phyloP scores from a whole-genome alignment of 139 green algal species.

The Yamagishiella unicocca region DNA sequence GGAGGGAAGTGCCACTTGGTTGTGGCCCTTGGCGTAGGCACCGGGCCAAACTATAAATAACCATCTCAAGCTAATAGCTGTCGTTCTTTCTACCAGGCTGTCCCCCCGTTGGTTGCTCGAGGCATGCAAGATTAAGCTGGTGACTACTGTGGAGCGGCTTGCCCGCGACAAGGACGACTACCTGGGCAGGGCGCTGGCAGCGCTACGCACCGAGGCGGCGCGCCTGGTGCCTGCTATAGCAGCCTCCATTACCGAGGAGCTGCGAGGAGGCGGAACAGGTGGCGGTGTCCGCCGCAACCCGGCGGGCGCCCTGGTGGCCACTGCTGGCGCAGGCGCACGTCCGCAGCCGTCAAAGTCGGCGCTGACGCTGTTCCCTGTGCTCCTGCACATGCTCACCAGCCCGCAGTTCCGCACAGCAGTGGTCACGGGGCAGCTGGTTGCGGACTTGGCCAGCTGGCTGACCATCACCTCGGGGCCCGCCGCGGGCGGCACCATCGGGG shows the following conservation, averaged over 20 bases:
- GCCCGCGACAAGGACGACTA: conserved; percentile 78
- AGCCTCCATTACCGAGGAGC: conserved; percentile 51
- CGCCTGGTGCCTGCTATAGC: conserved; percentile 64
- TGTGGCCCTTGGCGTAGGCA: too few species aligned
- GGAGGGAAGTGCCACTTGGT: too few species aligned
- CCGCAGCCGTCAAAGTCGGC: conserved; percentile 45
- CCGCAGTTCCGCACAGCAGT: conserved; percentile 65
- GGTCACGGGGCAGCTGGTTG: conserved; percentile 66
- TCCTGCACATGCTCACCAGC: conserved; percentile 79
- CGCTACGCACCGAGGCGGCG: conserved; percentile 66
- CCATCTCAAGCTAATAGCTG: too few species aligned
- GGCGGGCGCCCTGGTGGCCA: conserved; percentile 40
- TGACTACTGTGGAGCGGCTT: conserved; percentile 73
- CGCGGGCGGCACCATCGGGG: background rate
- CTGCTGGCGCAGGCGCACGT: conserved; percentile 15
- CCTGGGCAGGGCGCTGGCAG: conserved; percentile 58
- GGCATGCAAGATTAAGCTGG: conserved; percentile 71
- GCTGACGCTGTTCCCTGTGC: conserved; percentile 60
- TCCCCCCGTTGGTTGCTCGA: conserved; percentile 69
- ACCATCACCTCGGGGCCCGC: conserved; percentile 39
- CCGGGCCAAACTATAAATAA: too few species aligned
- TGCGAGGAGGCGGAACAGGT: conserved; percentile 12
- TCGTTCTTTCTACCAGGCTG: conserved; percentile 52
- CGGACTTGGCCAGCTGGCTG: conserved; percentile 66
- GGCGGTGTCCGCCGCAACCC: conserved; percentile 1